Base-by-base conservation (phyloP, 805 yeast species). In the Priceomyces fermenticarens region DNA sequence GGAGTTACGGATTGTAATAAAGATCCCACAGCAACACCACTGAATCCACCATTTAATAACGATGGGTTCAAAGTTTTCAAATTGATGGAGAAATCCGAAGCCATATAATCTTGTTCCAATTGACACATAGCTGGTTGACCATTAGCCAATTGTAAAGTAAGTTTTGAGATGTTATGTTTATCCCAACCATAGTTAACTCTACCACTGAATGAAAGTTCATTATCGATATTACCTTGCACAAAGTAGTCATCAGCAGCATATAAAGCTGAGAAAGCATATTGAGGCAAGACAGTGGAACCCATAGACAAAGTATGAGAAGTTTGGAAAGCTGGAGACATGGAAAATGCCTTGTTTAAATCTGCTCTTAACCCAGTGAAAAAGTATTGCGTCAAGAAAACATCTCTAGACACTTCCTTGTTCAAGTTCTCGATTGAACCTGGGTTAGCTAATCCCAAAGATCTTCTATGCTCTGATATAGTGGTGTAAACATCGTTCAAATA, bases 351-450 rank as follows among this genome's bases (percentile, higher is more conserved):
- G 72, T 88, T 86, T 55, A 93, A 78, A 66, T 93, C 99, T 43
- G 98, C 99, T 63, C 96, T 85, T 58, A 93, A 77, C 44, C 99
- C 99, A 30, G 96, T 84, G 77, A 91, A 91, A 67, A 84, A 82
- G 72, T 87, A 86, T 62, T 89, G 95, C 59, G 78, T 81, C 55
- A 89, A 76, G 62, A 93, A 88, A 26, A 91, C 97, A 61, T 91
- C 98, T 67, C 90, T 84, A 48, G 90, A 73, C 44, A 89, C 97
- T 71, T 93, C 99, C 70, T 88, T 87, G 72, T 83, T 84, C 64
- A 91, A 73, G 72, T 88, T 88, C 73, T 90, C 98, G 64, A 88
- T 80, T 49, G 96, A 85, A 52, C 98, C 98, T 43, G 99, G 99
- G 70, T 89, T 88, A 54, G 79, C 70, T 62, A 93, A 80, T 42